Evolutionary conservation across 495 filamentous ascomycete species (phyloP).

Genomic region (Penicillium robsamsonii): DNA sequence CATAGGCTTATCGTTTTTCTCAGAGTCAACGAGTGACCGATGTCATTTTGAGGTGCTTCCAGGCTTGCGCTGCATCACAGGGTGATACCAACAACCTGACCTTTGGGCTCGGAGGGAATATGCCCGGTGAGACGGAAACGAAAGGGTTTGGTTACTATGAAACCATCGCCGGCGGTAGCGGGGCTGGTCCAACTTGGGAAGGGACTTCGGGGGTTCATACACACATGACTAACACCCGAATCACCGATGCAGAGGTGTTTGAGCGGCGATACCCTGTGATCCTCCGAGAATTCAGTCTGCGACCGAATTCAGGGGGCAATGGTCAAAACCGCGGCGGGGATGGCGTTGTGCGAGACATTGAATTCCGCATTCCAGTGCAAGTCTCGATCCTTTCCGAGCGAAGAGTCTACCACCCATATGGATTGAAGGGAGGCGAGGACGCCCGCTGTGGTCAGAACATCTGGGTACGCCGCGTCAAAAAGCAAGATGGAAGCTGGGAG

Average conservation of each 20-base stretch:
- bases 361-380: conserved; percentile 58
- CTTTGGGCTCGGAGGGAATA: conserved; percentile 42
- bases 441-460: conserved; percentile 39
- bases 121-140: conserved; percentile 20
- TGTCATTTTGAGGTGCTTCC: conserved; percentile 82
- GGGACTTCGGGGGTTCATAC: conserved; percentile 84
- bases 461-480: conserved; percentile 53
- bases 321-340: conserved; percentile 41
- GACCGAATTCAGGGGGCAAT: conserved; percentile 61
- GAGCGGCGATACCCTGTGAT: conserved; percentile 86
- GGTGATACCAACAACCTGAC: conserved; percentile 79
- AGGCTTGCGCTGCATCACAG: conserved; percentile 81
- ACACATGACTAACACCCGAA: conserved; percentile 96
- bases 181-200: conserved; percentile 79
- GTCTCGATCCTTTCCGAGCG: conserved; percentile 84
- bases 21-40: conserved; percentile 76
- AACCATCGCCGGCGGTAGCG: conserved; percentile 85
- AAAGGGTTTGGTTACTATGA: conserved; percentile 89
- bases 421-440: conserved; percentile 77
- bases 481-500: conserved; percentile 38
- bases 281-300: conserved; percentile 75
- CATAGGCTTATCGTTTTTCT: not conserved
- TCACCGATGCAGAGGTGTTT: conserved; percentile 89
- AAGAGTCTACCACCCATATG: conserved; percentile 82
- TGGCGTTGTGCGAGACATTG: conserved; percentile 39